Conservation (phyloP, 1,139 yeast species). For the Hyphopichia khmerensis region DNA sequence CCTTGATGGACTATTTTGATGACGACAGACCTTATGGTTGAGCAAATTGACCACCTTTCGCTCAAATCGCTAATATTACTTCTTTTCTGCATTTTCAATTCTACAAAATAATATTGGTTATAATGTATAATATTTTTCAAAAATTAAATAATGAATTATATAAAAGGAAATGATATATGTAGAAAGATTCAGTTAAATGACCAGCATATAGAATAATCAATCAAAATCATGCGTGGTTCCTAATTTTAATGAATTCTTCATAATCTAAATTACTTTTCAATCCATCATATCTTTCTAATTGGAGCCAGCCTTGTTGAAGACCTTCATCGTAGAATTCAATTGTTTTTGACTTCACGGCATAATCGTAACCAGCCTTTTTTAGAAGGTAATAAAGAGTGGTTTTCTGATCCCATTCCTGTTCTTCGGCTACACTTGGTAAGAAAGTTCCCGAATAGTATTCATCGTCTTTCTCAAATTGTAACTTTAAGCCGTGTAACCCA, state of each 20-base stretch:
- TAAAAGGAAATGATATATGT: too few relatives aligned
- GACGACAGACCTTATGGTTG: slow-evolving; percentile 5
- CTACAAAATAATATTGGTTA: too few relatives aligned
- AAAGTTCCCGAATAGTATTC: slow-evolving; percentile 67
- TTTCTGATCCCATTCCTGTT: slow-evolving; percentile 77
- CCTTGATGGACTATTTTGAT: slow-evolving; percentile 18
- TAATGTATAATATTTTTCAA: too few relatives aligned
- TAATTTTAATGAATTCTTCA: slow-evolving; percentile 21
- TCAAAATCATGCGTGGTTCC: slow-evolving; percentile 3
- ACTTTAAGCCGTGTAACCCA: slow-evolving; percentile 79
- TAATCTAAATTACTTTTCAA: slow-evolving; percentile 27
- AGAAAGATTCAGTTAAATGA: too few relatives aligned
- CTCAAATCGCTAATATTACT: too few relatives aligned
- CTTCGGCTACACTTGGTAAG: slow-evolving; percentile 87
- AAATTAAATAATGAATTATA: too few relatives aligned
- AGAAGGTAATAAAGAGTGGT: slow-evolving; percentile 73
- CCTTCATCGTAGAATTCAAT: slow-evolving; percentile 29
- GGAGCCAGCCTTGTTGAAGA: slow-evolving; percentile 34
- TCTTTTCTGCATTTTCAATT: too few relatives aligned
- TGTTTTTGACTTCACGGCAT: slow-evolving; percentile 15
- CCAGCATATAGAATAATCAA: neutral
- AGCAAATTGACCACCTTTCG: neutral
- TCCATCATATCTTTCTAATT: slow-evolving; percentile 40
- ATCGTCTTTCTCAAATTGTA: slow-evolving; percentile 42
- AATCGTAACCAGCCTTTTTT: slow-evolving; percentile 57